Percentiles rank a stretch among this genome's conserved stretches.
phyloP scores from a whole-genome alignment of 1,284 basidiomycete species.

The Ganoderma sinense region DNA sequence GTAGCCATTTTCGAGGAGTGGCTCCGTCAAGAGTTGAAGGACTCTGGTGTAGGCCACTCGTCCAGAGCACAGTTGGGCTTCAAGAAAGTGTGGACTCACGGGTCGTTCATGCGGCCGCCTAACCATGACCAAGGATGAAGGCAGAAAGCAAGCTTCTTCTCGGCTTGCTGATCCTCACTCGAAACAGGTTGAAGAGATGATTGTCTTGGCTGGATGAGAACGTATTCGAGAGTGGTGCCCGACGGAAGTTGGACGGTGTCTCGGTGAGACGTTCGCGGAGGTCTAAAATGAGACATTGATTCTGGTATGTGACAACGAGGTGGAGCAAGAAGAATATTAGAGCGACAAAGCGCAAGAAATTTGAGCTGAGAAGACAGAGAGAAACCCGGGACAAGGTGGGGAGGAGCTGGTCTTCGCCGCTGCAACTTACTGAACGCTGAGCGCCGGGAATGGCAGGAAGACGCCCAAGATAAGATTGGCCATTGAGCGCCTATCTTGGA shows the following conservation, averaged over 20 bases:
- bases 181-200: neutral
- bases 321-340: too few relatives aligned
- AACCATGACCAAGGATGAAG: slow-evolving; percentile 85
- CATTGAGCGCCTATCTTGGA: slow-evolving; percentile 12
- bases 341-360: neutral
- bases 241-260: slow-evolving; percentile 19
- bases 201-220: slow-evolving; percentile 1
- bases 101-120: slow-evolving; percentile 76
- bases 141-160: slow-evolving; percentile 62
- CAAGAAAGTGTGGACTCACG: slow-evolving; percentile 54
- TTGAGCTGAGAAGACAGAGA: neutral
- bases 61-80: neutral
- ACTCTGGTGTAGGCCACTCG: slow-evolving; percentile 36
- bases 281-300: neutral
- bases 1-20: slow-evolving; percentile 55
- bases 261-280: neutral
- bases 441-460: neutral
- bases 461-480: slow-evolving; percentile 14
- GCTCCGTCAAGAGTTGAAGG: slow-evolving; percentile 37
- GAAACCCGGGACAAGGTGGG: neutral
- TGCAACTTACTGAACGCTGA: too few relatives aligned
- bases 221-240: slow-evolving; percentile 24
- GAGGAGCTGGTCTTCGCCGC: too few relatives aligned
- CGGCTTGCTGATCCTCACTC: too few relatives aligned
- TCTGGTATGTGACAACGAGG: neutral